Percentiles rank a stretch among this genome's conserved stretches.
Conservation (phyloP, 345 rosid species). For the Pistacia vera region DNA sequence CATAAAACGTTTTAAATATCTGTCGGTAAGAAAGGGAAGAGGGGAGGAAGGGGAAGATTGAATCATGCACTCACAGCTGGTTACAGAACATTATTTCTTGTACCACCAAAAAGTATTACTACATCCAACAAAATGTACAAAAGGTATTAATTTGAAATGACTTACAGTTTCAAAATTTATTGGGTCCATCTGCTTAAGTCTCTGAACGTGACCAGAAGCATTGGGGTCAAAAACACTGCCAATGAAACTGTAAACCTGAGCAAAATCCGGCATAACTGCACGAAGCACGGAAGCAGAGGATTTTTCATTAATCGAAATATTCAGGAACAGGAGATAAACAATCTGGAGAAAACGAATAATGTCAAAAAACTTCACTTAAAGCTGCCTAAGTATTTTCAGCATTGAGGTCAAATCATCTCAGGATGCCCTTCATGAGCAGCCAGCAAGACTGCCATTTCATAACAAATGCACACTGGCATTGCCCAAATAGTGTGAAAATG, state of each 20-base stretch:
- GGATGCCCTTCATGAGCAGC: neutral
- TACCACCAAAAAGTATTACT: neutral
- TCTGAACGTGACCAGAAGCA: slow-evolving; percentile 65
- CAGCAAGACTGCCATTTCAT: neutral
- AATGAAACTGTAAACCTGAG: slow-evolving; percentile 88
- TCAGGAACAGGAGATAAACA: neutral
- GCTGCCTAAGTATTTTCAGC: neutral
- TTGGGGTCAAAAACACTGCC: slow-evolving; percentile 88
- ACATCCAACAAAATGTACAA: neutral
- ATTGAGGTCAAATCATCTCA: neutral
- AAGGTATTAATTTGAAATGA: slow-evolving; percentile 1
- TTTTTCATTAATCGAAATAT: slow-evolving; percentile 7
- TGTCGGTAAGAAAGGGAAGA: neutral
- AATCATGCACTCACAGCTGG: neutral
- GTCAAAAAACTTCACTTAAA: neutral
- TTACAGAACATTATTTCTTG: neutral
- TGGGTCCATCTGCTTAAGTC: slow-evolving; percentile 87
- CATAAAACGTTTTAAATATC: slow-evolving; percentile 3
- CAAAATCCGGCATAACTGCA: slow-evolving; percentile 89
- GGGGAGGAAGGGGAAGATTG: neutral
- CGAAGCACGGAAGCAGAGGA: slow-evolving; percentile 16
- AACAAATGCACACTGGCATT: too few species aligned
- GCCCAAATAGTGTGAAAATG: too few species aligned
- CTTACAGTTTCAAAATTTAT: slow-evolving; percentile 79
- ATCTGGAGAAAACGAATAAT: neutral